Base-by-base conservation (phyloP, 345 rosid genomes). In the Corchorus olitorius region DNA sequence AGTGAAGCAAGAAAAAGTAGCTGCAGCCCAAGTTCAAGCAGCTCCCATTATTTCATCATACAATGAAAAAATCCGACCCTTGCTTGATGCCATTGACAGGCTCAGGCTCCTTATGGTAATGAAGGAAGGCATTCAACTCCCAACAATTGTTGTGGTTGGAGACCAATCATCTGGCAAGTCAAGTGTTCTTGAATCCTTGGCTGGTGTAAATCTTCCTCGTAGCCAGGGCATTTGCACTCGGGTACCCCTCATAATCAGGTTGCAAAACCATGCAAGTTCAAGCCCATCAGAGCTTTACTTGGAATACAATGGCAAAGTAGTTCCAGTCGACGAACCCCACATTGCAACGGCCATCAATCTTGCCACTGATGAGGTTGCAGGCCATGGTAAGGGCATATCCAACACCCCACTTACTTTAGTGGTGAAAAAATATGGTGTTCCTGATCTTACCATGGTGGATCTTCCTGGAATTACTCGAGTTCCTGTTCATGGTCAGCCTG, bases 391-490 rank as follows among this genome's bases (percentile, higher is more conserved):
- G 63, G 86, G 89, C 0, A 84, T 89, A 0, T 84, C 86, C 0
- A 82, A 83, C 56, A 16, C 74, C 35, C 80, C 87, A 0, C n/a
- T 89, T 37, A 89, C 91, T 0, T 79, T 89, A 17, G 84, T 82
- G 2, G 89, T 89, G 61, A 86, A 82, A 62, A 89, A 86, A 49
- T 17, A 13, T 1, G 91, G 85, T 15, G 91, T 86, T 16, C 89
- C 88, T 4, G 89, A 89, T 73, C 64, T 89, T 0, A 86, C 89
- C 0, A 86, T 87, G 88, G 86, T 89, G 3, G 93, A 89, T 83
- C 87, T 89, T 37, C 93, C 93, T 0, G 89, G 91, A 4, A 89
- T 89, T 61, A 87, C 89, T 0, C 67, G 91, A 13, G 88, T 87
- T 20, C 86, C 91, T 0, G 87, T 87, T 48, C 84, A 84, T 3